A percentile compares a stretch with the other conserved stretches of the same genome.
Conservation (phyloP, 441 rosid species). For the Populus hybrid region DNA sequence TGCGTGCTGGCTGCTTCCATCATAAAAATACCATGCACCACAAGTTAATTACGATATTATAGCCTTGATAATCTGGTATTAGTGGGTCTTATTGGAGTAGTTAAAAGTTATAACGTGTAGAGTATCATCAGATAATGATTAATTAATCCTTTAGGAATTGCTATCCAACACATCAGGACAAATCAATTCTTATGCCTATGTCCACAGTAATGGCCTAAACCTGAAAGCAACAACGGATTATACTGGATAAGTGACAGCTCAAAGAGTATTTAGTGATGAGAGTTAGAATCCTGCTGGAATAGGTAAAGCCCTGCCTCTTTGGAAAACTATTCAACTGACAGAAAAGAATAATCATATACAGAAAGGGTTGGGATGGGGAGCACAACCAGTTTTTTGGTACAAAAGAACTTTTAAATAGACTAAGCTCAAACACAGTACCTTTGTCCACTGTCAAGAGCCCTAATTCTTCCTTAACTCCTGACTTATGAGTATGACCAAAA, state of each 20-base stretch:
- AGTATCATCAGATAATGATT: background rate
- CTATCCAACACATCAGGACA: background rate
- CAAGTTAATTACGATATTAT: background rate
- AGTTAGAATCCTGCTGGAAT: too few species aligned
- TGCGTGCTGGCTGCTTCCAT: background rate
- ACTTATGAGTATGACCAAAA: background rate
- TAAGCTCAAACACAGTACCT: too few species aligned
- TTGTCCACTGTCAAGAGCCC: too few species aligned
- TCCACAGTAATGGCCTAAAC: background rate
- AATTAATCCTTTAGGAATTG: background rate
- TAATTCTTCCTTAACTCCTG: too few species aligned
- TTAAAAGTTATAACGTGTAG: background rate
- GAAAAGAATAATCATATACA: too few species aligned
- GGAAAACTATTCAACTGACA: too few species aligned
- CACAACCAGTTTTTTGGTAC: too few species aligned
- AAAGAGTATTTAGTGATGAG: too few species aligned
- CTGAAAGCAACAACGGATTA: background rate
- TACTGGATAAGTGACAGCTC: too few species aligned
- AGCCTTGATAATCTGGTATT: background rate
- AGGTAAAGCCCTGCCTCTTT: too few species aligned
- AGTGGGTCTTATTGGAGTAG: background rate
- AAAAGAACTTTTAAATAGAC: too few species aligned
- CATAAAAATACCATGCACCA: background rate
- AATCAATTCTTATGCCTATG: background rate
- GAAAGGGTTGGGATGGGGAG: too few species aligned